These are phyloP conservation scores for Blastocrithidia nonstop DNA, from an alignment of 208 protist genomes.

Conservation along the genomic window DNA sequence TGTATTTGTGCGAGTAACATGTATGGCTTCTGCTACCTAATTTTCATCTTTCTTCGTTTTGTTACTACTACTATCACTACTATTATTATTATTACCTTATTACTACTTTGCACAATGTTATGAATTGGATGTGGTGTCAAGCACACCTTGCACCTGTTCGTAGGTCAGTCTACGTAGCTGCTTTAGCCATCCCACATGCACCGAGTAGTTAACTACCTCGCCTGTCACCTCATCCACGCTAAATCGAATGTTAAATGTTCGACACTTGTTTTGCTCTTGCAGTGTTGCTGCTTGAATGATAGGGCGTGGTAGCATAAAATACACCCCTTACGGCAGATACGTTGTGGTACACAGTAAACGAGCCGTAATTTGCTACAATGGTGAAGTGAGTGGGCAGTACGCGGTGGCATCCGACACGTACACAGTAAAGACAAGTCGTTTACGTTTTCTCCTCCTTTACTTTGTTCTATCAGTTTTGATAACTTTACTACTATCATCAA, in stretches of 20 bases:
- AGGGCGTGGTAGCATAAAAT: slow-evolving; percentile 77
- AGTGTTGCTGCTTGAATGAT: slow-evolving; percentile 78
- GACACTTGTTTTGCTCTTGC: slow-evolving; percentile 62
- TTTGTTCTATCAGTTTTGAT: no score
- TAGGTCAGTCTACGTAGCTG: slow-evolving; percentile 78
- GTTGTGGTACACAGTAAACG: slow-evolving; percentile 69
- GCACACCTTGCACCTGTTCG: slow-evolving; percentile 55
- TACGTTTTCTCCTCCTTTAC: no score
- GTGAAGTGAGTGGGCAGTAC: slow-evolving; percentile 70
- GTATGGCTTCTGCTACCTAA: neutral
- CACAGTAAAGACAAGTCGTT: slow-evolving; percentile 69
- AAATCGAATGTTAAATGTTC: slow-evolving; percentile 79
- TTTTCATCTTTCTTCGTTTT: neutral
- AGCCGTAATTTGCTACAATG: slow-evolving; percentile 70
- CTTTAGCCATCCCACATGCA: slow-evolving; percentile 57
- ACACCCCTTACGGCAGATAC: slow-evolving; percentile 79
- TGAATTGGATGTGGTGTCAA: slow-evolving; percentile 10
- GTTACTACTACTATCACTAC: neutral
- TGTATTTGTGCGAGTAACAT: neutral
- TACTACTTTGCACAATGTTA: neutral
- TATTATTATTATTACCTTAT: neutral
- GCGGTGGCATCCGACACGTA: slow-evolving; percentile 81
- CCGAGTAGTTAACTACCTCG: slow-evolving; percentile 54
- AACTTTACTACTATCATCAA: no score
- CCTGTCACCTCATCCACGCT: slow-evolving; percentile 47